Base-by-base conservation (phyloP, 2,329 filamentous ascomycete species). In the Fusarium subtropicale region DNA sequence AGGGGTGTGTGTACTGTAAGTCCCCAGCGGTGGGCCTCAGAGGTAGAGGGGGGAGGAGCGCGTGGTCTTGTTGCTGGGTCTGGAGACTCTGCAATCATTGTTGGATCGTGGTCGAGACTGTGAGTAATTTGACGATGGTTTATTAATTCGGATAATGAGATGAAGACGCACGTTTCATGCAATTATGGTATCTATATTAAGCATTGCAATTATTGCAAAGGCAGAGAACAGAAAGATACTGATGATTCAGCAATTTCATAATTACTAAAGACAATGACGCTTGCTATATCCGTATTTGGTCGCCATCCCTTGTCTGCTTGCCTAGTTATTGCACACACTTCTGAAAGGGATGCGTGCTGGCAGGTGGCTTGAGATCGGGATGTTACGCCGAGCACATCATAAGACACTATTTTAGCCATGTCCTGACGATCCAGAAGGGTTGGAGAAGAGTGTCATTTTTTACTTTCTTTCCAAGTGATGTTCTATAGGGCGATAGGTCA, bases 71-170 rank as follows among this genome's bases (percentile, higher is more conserved):
- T 66, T 34, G 54, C 53, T 66, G 66, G 67, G 67, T 63, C 60
- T 68, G 41, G 46, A 51, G 57, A 63, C 56, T 65, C 65, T 69
- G 62, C 57, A 64, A 67, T 54, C 55, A 53, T 61, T 71, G 53
- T 60, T 68, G 61, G 68, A 59, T 60, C 42, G 50, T 57, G 68
- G 64, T 68, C 68, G 48, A 56, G 67, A 69, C 66, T 69, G 42
- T 44, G 57, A 47, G 53, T 60, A 50, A 56, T 64, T 70, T 67
- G 57, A 41, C 39, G 66, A 69, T 69, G 60, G 50, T 48, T 65
- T 59, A 39, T 42, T 26, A 31, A 46, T 59, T 62, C 38, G 47
- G 59, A 51, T 51, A 51, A 16, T 39, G 33, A 7, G 33, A 39
- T 20, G 24, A 51, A 51, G 47, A 51, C 22, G 48, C 12, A 12